A percentile compares a stretch with the other conserved stretches of the same genome.
phyloP scores from a whole-genome alignment of 257 asterid genomes.

The Nicotiana undulata region DNA sequence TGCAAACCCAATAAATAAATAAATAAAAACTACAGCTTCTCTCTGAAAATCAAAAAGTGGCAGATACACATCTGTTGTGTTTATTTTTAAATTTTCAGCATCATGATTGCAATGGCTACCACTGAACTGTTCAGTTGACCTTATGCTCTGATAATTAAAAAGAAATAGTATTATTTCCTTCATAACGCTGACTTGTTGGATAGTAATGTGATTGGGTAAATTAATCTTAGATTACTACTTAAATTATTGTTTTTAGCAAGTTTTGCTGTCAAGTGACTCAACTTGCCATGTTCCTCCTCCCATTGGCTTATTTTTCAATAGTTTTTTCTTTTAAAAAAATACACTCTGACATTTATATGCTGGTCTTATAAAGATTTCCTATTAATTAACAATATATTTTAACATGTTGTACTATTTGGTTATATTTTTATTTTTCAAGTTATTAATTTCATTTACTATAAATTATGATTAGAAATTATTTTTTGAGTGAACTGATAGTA shows the following conservation, averaged over 20 bases:
- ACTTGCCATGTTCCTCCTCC: slow-evolving; percentile 5
- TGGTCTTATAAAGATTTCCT: too few relatives aligned
- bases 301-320: not conserved
- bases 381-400: too few relatives aligned
- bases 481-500: too few relatives aligned
- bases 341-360: too few relatives aligned
- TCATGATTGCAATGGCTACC: not conserved
- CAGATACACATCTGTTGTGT: not conserved
- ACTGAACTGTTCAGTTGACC: slow-evolving; percentile 4
- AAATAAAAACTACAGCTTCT: too few relatives aligned
- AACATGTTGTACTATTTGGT: too few relatives aligned
- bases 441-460: too few relatives aligned
- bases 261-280: not conserved
- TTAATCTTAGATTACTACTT: not conserved
- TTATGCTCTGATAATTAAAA: not conserved
- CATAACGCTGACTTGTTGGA: not conserved
- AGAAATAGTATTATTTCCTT: not conserved
- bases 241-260: not conserved
- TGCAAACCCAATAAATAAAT: too few relatives aligned
- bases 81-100: not conserved
- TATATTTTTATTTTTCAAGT: too few relatives aligned
- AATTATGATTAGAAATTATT: too few relatives aligned
- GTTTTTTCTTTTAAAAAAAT: not conserved
- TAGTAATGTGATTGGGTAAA: not conserved
- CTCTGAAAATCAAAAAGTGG: too few relatives aligned